Conservation (phyloP, 169 alveolate genomes). For the Cryptosporidium bovis region DNA sequence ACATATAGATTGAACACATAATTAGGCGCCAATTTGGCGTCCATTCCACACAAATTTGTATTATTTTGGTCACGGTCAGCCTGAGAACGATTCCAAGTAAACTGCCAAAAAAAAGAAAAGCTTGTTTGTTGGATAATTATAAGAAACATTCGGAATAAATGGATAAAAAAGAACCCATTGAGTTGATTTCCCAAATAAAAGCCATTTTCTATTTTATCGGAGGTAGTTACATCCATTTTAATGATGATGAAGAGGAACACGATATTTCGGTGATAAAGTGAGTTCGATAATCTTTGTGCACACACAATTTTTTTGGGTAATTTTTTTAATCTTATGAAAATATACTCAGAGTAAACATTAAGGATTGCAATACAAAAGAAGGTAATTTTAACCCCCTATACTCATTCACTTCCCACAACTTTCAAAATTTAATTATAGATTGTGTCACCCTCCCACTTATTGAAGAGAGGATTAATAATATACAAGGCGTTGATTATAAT, state of each 20-base stretch:
- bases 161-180: constrained; percentile 32
- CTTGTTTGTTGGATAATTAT: background rate
- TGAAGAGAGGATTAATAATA: constrained; percentile 55
- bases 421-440: background rate
- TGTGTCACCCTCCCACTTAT: constrained; percentile 24
- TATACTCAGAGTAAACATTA: too few relatives aligned
- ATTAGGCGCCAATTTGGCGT: constrained; percentile 74
- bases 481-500: constrained; percentile 50
- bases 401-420: background rate
- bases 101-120: background rate
- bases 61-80: constrained; percentile 47
- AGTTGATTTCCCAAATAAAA: constrained; percentile 47
- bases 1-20: constrained; percentile 42
- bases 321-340: too few relatives aligned
- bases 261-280: constrained; percentile 50
- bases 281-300: background rate
- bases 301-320: too few relatives aligned
- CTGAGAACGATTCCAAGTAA: background rate
- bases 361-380: too few relatives aligned
- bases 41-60: constrained; percentile 74
- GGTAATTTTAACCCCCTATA: too few relatives aligned
- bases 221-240: constrained; percentile 11
- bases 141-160: background rate
- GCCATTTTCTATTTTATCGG: constrained; percentile 68
- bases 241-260: background rate